Percentiles rank a stretch among this genome's conserved stretches.
Conservation (phyloP, 73 alveolate species). For the Paraurostyla sp. region DNA sequence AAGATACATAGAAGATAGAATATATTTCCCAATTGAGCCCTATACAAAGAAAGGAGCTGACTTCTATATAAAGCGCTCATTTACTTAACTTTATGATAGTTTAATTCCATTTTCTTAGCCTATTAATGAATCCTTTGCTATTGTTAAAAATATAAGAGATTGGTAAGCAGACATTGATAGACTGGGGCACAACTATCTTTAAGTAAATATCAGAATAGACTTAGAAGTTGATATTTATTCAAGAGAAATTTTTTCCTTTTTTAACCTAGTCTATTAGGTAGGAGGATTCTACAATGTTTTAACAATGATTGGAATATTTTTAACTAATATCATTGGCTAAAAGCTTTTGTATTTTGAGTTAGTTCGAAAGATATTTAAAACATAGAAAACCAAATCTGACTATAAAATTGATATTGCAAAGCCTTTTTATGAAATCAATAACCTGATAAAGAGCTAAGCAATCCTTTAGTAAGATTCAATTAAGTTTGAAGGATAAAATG, state of each 20-base stretch:
- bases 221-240: not conserved
- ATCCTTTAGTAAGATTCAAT: no score
- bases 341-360: no score
- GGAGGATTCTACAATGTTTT: not conserved
- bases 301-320: not conserved
- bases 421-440: no score
- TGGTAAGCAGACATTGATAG: not conserved
- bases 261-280: not conserved
- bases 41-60: conserved; percentile 23
- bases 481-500: no score
- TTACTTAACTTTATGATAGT: conserved; percentile 12
- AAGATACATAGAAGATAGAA: conserved; percentile 23
- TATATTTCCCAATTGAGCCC: conserved; percentile 36
- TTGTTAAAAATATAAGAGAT: not conserved
- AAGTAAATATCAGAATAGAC: not conserved
- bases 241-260: not conserved
- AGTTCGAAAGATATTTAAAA: no score
- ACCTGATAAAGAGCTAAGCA: no score
- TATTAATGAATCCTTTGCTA: not conserved
- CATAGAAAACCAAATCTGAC: no score
- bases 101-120: not conserved
- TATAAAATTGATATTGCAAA: no score
- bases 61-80: not conserved
- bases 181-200: not conserved
- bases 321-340: not conserved